Conservation (phyloP, 345 rosid genomes). For the Populus alba region DNA sequence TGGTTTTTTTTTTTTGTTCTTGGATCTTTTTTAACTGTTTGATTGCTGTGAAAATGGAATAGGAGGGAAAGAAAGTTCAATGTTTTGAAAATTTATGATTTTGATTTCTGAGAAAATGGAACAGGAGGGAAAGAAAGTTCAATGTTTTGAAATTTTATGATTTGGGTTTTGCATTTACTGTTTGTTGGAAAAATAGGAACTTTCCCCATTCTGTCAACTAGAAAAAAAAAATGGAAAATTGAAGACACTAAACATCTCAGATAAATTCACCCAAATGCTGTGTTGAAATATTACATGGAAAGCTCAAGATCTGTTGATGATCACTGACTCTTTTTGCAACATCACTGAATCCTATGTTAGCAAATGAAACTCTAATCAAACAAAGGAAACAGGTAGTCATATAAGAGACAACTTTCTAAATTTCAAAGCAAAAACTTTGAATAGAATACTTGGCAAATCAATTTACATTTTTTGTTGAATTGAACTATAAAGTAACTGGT, state of each 20-base stretch:
- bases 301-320: background rate
- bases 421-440: background rate
- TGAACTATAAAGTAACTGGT: background rate
- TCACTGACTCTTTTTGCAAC: background rate
- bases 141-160: background rate
- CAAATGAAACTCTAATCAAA: background rate
- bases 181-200: background rate
- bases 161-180: background rate
- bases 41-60: background rate
- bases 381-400: background rate
- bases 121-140: background rate
- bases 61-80: background rate
- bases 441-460: background rate
- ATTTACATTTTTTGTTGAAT: background rate
- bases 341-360: background rate
- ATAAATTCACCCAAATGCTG: background rate
- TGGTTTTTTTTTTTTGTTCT: background rate
- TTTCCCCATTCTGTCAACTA: background rate
- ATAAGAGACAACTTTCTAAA: background rate
- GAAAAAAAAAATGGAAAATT: too few relatives aligned
- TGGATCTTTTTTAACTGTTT: background rate
- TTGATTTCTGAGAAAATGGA: conserved; percentile 2
- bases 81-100: background rate
- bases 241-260: background rate
- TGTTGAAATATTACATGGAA: background rate